Evolutionary conservation across 148 eudicot genomes (phyloP), one percentile per base, ranked within the genome.

Genomic region (Rhododendron ovatum): DNA sequence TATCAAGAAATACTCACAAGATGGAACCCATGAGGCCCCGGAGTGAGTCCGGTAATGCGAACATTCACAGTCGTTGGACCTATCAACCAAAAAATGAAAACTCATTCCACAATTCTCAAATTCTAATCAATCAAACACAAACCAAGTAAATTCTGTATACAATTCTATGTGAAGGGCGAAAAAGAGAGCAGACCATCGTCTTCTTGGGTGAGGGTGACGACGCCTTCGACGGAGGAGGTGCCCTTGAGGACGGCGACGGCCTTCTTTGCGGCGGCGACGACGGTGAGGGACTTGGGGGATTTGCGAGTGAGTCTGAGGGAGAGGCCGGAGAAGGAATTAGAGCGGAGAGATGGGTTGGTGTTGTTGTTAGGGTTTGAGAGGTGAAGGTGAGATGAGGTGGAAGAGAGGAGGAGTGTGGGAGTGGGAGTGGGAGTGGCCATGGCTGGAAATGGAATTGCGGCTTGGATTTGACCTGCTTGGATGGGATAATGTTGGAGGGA

Each of bases 61-160:
- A 94, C 98, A 78, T 88, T 93, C 98, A 96, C 98, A 8, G 95
- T 93, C 45, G 98, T 96, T 20, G 96, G 98, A 83, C 98, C 98
- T 96, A 74, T 51, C 50, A 73, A 69, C 6, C 47, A 55, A 51
- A n/a, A 1, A 20, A 63, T 2, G 0, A 33, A 15, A 17, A 35
- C 37, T 43, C 41, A 33, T 63, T 91, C 17, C 96, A 98, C 85
- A 17, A 18, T 18, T 17, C 13, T 24, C 71, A 51, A 63, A 0
- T 13, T 14, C 30, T 33, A 73, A 73, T 30, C 51, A 5, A 18
- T 33, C 78, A 33, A 74, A 30, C 43, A 74, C 2, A 79, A 51
- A 79, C 30, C 37, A 30, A 69, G 83, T 30, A 83, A 41, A 43
- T 24, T 24, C 2, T 11, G 7, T 9, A 11, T 30, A 45, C 20